A percentile compares a stretch with the other conserved stretches of the same genome.
These are phyloP conservation scores for Globisporangium cederbergense DNA, from an alignment of 352 stramenopile genomes.

Conservation along the genomic window DNA sequence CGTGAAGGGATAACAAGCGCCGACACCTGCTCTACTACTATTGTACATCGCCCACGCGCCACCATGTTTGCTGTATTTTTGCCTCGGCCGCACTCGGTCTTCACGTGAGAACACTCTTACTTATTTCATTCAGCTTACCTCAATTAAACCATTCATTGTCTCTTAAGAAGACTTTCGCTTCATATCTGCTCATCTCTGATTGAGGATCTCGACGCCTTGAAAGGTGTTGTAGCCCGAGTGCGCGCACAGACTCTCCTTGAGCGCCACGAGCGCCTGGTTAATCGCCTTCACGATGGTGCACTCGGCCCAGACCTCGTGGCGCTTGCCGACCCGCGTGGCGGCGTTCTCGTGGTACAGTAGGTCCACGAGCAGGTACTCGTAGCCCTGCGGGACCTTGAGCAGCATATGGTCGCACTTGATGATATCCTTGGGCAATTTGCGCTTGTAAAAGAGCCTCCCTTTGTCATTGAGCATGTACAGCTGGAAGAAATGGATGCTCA, in stretches of 20 bases:
- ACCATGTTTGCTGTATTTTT: neutral
- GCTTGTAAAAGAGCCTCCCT: slow-evolving; percentile 25
- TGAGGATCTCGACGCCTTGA: slow-evolving; percentile 11
- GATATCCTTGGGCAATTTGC: slow-evolving; percentile 20
- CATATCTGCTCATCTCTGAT: neutral
- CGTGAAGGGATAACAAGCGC: neutral
- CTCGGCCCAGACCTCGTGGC: slow-evolving; percentile 27
- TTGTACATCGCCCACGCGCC: neutral
- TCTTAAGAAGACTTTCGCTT: neutral
- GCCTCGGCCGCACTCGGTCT: neutral
- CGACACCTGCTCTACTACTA: neutral
- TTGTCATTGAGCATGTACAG: slow-evolving; percentile 18
- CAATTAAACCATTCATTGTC: neutral
- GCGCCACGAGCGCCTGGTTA: slow-evolving; percentile 21
- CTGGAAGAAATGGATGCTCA: slow-evolving; percentile 52
- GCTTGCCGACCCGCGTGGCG: slow-evolving; percentile 10
- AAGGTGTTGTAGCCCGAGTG: slow-evolving; percentile 17
- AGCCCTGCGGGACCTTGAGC: slow-evolving; percentile 16
- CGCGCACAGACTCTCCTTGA: slow-evolving; percentile 17
- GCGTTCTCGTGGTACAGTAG: slow-evolving; percentile 9
- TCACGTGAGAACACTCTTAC: neutral
- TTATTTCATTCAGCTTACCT: neutral
- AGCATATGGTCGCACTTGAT: slow-evolving; percentile 19
- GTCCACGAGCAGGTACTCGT: slow-evolving; percentile 19
- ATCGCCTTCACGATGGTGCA: slow-evolving; percentile 26